Base-by-base conservation (phyloP, 208 protist species). In the Paratrypanosoma confusum region DNA sequence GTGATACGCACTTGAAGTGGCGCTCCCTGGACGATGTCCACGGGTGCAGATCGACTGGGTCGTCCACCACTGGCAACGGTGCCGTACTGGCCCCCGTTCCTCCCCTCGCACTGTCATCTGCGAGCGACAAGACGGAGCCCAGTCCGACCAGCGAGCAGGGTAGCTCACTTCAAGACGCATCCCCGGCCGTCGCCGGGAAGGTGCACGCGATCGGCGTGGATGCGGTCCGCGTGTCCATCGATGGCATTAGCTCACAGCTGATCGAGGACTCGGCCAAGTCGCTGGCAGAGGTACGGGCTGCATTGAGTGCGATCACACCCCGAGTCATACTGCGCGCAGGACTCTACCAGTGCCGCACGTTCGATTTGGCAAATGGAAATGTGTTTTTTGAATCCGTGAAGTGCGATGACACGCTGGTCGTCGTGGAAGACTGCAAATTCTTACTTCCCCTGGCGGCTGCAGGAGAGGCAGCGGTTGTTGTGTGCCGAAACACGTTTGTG, bases 381-480 rank as follows among this genome's bases (percentile, higher is more conserved):
- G 42, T 65, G 20, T 28, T 66, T 13, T 75, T 76, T 24, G 59
- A n/a, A n/a, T n/a, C n/a, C n/a, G n/a, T 86, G 48, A 56, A 81
- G 27, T 41, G 36, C 1, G 47, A 55, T 4, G 52, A 28, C 17
- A 50, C 71, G 35, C 18, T 86, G 36, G 18, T 81, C 16, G 18
- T 68, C 3, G 47, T 81, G 11, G 63, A 77, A 26, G 39, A 48
- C 28, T 86, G 77, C 43, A 49, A 31, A 8, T 81, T 86, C 56
- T n/a, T n/a, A n/a, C 26, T 45, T 25, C 34, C 50, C 1, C 2
- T 6, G 10, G 0, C 10, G 16, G n/a, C 16, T 4, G 23, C 24
- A 4, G 10, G 20, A 4, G 17, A 43, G 2, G 46, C 0, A 0
- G 8, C 20, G 26, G 17, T 78, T 3, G 48, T 78, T 7, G 51